Evolutionary conservation across 108 stramenopile species (phyloP).

Genomic region (Pinguiococcus pyrenoidosus): DNA sequence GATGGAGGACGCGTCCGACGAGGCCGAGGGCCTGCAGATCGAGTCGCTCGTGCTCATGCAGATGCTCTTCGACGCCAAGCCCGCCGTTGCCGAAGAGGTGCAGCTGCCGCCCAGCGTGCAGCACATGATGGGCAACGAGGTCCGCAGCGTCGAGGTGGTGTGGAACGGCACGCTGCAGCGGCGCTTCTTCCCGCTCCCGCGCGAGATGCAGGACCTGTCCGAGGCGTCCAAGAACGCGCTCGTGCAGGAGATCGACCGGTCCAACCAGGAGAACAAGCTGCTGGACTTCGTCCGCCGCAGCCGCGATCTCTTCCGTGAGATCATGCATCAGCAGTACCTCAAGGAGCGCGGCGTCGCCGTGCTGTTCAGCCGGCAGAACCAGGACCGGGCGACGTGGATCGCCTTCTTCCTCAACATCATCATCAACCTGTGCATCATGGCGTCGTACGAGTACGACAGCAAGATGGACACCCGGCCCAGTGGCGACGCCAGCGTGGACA

Average conservation of each 20-base stretch:
- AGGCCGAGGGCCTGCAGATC: conserved; percentile 14
- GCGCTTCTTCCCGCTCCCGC: conserved; percentile 29
- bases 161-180: conserved; percentile 21
- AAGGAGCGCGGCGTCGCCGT: conserved; percentile 8
- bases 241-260: conserved; percentile 14
- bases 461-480: background rate
- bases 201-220: conserved; percentile 14
- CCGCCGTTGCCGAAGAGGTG: conserved; percentile 2
- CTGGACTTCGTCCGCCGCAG: conserved; percentile 15
- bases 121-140: conserved; percentile 6
- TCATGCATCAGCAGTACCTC: conserved; percentile 22
- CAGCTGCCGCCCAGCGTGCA: background rate
- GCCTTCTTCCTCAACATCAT: conserved; percentile 8
- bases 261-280: conserved; percentile 14
- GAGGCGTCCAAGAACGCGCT: conserved; percentile 19
- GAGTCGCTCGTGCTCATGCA: conserved; percentile 23
- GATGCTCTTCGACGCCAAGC: conserved; percentile 18
- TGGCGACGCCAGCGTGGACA: background rate
- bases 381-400: conserved; percentile 23
- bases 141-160: conserved; percentile 22
- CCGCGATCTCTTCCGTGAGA: conserved; percentile 17
- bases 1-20: conserved; percentile 2
- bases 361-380: conserved; percentile 15
- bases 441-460: background rate
- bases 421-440: conserved; percentile 11